phyloP scores from a whole-genome alignment of 108 stramenopile genomes.

The Skeletonema costatum region DNA sequence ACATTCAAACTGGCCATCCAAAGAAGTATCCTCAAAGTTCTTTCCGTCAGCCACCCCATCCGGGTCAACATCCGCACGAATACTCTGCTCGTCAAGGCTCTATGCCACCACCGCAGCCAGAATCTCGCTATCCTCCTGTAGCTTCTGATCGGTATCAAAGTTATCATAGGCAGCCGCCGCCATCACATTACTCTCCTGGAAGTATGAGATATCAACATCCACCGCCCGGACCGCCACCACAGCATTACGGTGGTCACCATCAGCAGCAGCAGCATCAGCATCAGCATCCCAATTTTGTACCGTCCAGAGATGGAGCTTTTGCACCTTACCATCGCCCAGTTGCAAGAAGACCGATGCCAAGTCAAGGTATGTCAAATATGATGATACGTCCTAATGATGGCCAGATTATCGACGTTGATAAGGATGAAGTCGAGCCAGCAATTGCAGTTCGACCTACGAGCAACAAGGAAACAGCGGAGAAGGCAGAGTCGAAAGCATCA shows the following conservation, averaged over 20 bases:
- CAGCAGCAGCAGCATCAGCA: background rate
- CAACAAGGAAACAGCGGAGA: background rate
- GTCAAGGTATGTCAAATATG: background rate
- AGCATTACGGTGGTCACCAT: background rate
- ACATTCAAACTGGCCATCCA: background rate
- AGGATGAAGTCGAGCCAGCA: background rate
- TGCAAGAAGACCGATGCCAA: background rate
- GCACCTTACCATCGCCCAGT: background rate
- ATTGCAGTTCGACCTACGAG: background rate
- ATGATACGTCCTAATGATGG: background rate
- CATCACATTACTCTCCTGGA: background rate
- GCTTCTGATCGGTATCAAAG: background rate
- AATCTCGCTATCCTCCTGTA: conserved; percentile 25
- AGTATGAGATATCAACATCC: background rate
- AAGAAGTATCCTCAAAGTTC: background rate
- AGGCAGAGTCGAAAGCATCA: background rate
- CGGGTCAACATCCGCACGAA: background rate
- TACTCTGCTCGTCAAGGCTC: background rate
- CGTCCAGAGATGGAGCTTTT: background rate
- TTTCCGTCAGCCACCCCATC: background rate
- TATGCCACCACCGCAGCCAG: background rate
- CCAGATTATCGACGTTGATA: background rate
- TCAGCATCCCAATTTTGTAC: background rate
- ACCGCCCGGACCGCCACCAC: background rate
- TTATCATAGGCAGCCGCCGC: conserved; percentile 9